These are phyloP conservation scores for Fusarium denticulatum DNA, from an alignment of 2,329 filamentous ascomycete genomes.

Conservation along the genomic window DNA sequence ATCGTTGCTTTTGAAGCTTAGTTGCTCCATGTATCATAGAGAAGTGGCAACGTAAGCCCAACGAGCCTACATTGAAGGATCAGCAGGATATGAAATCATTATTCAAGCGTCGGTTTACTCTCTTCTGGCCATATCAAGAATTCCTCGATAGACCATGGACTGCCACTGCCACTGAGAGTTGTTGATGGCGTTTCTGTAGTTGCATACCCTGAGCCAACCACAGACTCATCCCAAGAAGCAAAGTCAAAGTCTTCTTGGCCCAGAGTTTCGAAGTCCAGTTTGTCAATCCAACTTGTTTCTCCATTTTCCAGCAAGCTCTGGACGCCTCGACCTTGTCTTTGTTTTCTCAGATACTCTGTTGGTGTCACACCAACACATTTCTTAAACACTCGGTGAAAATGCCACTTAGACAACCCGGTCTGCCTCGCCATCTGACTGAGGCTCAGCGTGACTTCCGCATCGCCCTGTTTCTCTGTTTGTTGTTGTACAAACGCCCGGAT, in stretches of 20 bases:
- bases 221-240: conserved; percentile 30
- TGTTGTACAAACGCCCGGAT: conserved; percentile 49
- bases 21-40: background rate
- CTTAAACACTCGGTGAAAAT: conserved; percentile 69
- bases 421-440: conserved; percentile 60
- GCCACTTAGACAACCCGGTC: conserved; percentile 64
- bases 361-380: conserved; percentile 62
- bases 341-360: conserved; percentile 45
- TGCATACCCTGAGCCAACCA: conserved; percentile 1
- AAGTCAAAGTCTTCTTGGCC: conserved; percentile 23
- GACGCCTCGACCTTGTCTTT: conserved; percentile 16
- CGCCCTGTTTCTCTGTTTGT: conserved; percentile 35
- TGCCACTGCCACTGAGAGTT: conserved; percentile 13
- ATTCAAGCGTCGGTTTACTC: background rate
- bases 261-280: conserved; percentile 6
- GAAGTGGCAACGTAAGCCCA: background rate
- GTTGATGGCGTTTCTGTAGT: conserved; percentile 21
- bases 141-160: conserved; percentile 39
- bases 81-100: background rate
- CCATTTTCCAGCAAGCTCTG: background rate
- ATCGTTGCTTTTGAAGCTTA: background rate
- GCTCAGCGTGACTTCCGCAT: conserved; percentile 40
- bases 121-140: conserved; percentile 38
- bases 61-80: too few relatives aligned
- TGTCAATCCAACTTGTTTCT: conserved; percentile 24